Base-by-base conservation (phyloP, 805 yeast genomes). In the Sugiyamaella smithiae region DNA sequence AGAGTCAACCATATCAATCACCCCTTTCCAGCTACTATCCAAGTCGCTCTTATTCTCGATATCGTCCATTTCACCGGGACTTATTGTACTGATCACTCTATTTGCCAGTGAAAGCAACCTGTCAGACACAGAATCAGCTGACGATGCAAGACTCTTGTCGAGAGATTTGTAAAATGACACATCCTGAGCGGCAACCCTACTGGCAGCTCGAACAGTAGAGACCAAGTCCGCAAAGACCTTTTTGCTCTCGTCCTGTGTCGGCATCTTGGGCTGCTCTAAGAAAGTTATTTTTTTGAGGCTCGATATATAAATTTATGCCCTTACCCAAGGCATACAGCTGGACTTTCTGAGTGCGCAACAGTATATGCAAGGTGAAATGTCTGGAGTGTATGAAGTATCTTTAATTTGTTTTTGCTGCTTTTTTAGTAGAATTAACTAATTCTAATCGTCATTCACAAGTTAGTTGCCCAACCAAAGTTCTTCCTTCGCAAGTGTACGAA, bases 161-260 rank as follows among this genome's bases (percentile, higher is more conserved):
- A 88, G 61, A 41, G 86, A 80, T 40, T 74, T 71, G 64, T 81
- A 80, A 60, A 90, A 93, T 25, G 76, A 78, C n/a, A 89, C 75
- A 69, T 91, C 98, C 48, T 85, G 85, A 0, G 88, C 79, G 1
- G 86, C 85, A 37, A 90, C 65, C 1, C 85, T 81, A 2, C 84
- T 71, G 0, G 95, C 75, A 2, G 84, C 76, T 51, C 95, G 71
- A 33, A 86, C 78, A 2, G 82, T 69, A 8, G 75, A 71, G 42
- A 79, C 73, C n/a, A 82, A 69, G 49, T 73, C 65, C 8, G 81
- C 77, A 16, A 80, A 61, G 11, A 64, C 54, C 35, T 47, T 56
- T 35, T 53, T 46, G 38, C 53, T 29, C 35, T 58, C 57, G 19
- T 52, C 51, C 12, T 50, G 57, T n/a, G 43, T n/a, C 14, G 14